Conservation (phyloP, 2,329 filamentous ascomycete species). For the Bipolaris sorokiniana region DNA sequence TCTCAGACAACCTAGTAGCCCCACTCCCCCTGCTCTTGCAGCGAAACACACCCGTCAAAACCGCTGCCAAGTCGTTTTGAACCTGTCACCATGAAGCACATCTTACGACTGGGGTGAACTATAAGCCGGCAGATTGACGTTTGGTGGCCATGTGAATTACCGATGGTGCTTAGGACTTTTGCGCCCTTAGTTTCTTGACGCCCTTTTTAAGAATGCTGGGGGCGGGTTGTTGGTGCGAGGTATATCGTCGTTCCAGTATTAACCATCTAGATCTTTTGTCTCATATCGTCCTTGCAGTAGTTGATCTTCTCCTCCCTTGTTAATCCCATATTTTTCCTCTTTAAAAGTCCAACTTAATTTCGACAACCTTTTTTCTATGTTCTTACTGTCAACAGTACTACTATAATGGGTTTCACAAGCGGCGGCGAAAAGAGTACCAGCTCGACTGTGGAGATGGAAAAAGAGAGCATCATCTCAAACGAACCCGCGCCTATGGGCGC, state of each 20-base stretch:
- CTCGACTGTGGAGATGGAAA: background rate
- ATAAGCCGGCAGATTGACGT: background rate
- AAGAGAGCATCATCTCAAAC: background rate
- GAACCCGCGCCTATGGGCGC: constrained; percentile 22
- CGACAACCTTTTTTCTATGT: background rate
- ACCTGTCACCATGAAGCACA: no score
- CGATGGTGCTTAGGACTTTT: background rate
- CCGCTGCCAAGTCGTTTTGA: no score
- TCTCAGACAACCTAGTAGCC: background rate
- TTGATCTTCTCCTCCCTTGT: no score
- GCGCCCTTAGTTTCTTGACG: background rate
- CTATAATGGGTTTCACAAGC: background rate
- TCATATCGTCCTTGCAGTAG: background rate
- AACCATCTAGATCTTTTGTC: background rate
- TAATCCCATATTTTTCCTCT: background rate
- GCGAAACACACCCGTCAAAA: background rate
- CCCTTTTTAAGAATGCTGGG: background rate
- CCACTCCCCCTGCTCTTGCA: background rate
- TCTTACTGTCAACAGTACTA: no score
- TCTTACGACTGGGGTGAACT: background rate
- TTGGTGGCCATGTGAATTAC: background rate
- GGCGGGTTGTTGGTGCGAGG: background rate
- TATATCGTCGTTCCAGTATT: background rate
- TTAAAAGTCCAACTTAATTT: background rate
- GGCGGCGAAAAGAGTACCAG: background rate